Evolutionary conservation across 495 filamentous ascomycete genomes (phyloP).

Genomic region (Neurospora intermedia): DNA sequence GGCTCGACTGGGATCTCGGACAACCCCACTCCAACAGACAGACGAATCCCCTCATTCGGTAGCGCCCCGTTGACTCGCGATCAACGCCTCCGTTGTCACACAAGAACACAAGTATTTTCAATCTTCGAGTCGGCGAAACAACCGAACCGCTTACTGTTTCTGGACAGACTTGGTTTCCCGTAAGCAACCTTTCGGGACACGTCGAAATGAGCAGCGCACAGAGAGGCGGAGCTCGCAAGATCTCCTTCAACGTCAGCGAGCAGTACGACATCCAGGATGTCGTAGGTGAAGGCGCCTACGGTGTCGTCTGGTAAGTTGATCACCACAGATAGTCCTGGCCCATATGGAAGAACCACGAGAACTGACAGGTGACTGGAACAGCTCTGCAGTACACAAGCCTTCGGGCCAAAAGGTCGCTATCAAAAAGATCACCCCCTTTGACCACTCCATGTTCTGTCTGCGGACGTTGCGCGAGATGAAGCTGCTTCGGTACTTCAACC

Average conservation of each 20-base stretch:
- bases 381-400: slow-evolving; percentile 96
- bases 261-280: slow-evolving; percentile 99
- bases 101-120: background rate
- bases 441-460: slow-evolving; percentile 98
- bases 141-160: background rate
- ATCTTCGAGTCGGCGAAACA: background rate
- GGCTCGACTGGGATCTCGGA: background rate
- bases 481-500: slow-evolving; percentile 97
- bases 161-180: slow-evolving; percentile 10
- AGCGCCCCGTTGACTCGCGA: background rate
- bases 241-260: slow-evolving; percentile 99
- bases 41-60: background rate
- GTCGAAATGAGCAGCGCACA: slow-evolving; percentile 23
- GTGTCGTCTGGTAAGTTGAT: slow-evolving; percentile 83
- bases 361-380: slow-evolving; percentile 22
- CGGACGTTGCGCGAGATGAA: slow-evolving; percentile 99
- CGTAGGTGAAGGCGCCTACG: slow-evolving; percentile 96
- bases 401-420: slow-evolving; percentile 98
- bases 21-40: background rate
- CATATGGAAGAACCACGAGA: background rate
- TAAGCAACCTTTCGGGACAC: background rate
- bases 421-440: slow-evolving; percentile 99
- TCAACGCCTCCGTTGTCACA: background rate
- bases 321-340: background rate
- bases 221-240: slow-evolving; percentile 68